Evolutionary conservation across 1,284 basidiomycete genomes (phyloP), one percentile per base, ranked within the genome.

Genomic region (Pseudozyma sp.): DNA sequence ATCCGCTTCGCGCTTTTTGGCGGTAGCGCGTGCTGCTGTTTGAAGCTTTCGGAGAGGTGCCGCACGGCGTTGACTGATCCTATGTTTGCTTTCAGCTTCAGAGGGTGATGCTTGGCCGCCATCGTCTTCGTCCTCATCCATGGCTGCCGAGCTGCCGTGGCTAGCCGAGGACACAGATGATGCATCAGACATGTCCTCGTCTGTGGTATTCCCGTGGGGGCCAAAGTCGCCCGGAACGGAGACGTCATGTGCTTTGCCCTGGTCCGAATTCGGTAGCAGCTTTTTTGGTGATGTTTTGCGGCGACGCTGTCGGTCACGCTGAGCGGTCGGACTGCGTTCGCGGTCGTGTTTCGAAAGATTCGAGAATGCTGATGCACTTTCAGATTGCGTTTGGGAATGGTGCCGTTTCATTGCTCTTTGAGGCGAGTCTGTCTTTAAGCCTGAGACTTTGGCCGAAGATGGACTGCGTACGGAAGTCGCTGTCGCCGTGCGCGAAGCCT

Each of bases 1-100:
- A 33, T 66, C 71, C 1, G 62, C 71, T 37, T 74, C 71, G 6
- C 71, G 61, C 43, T 74, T 74, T 42, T 67, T 74, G 16, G 66
- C 71, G 7, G 71, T 68, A 3, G 54, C 24, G 9, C 62, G 56
- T n/a, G 65, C 71, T 30, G 51, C 19, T 0, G 46, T 40, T 9
- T 40, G 47, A 2, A 65, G 58, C 4, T 40, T 29, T 11, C 30
- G 7, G 11, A 47, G 39, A 16, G 35, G 33, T 5, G 13, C 30
- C 5, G 31, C 30, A 30, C 45, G 44, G 4, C 8, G 14, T 1
- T 30, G 17, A 29, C 29, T 43, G 30, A 30, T 33, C 40, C 51
- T 7, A 33, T 19, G 30, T 24, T 37, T 19, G 10, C 49, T n/a
- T 13, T 24, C 29, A 17, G 35, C 6, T 43, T 39, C 48, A 43